Evolutionary conservation across 2,329 filamentous ascomycete species (phyloP).

Genomic region (Daldinia eschscholtzii): DNA sequence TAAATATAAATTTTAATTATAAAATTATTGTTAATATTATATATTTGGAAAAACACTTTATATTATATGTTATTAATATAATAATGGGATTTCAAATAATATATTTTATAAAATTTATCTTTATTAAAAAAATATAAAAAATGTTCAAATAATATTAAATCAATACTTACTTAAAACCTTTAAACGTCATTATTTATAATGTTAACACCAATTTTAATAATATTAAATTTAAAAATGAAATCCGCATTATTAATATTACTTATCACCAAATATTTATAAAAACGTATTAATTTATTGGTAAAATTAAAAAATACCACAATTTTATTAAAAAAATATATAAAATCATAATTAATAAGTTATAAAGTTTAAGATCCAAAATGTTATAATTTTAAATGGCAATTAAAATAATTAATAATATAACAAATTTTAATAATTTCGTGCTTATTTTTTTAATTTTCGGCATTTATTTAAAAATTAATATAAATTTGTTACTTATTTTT

Average conservation of each 20-base stretch:
- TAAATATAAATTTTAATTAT: constrained; percentile 10
- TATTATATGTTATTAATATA: constrained; percentile 7
- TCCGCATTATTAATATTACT: neutral
- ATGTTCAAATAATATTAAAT: constrained; percentile 4
- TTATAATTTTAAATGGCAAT: neutral
- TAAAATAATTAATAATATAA: constrained; percentile 7
- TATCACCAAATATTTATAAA: neutral
- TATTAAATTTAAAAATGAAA: neutral
- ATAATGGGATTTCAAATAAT: neutral
- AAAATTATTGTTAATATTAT: constrained; percentile 8
- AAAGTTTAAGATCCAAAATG: too few species aligned
- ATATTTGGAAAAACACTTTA: constrained; percentile 1
- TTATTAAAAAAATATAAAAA: neutral
- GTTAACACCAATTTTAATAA: constrained; percentile 2
- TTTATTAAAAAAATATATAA: neutral
- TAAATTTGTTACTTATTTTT: too few species aligned
- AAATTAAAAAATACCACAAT: neutral
- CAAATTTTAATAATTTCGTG: neutral
- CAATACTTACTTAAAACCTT: neutral
- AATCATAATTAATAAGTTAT: neutral
- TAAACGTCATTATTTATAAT: neutral
- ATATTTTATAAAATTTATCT: neutral
- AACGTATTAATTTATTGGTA: neutral
- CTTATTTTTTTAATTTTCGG: neutral
- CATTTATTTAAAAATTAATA: too few species aligned